Conservation (phyloP, 2,329 filamentous ascomycete species). For the Sarocladium kiliense region DNA sequence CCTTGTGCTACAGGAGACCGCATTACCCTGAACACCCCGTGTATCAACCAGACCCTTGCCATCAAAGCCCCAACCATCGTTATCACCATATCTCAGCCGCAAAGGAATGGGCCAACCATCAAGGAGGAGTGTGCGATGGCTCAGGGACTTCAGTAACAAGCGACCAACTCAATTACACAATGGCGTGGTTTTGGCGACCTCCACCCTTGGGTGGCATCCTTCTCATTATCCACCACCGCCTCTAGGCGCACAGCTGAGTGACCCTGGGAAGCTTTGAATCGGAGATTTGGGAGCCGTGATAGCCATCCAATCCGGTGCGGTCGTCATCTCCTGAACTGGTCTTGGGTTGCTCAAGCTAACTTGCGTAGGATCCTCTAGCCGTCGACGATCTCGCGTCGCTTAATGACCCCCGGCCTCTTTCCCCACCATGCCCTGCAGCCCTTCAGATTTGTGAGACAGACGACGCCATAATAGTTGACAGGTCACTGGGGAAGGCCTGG, state of each 20-base stretch:
- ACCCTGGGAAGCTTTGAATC: background rate
- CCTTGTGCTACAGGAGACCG: no score
- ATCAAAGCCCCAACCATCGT: background rate
- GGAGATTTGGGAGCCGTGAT: background rate
- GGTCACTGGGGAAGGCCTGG: background rate
- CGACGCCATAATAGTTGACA: background rate
- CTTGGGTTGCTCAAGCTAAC: background rate
- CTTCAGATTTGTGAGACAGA: background rate
- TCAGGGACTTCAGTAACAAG: background rate
- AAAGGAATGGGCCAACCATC: background rate
- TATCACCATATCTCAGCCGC: background rate
- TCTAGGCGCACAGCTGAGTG: background rate
- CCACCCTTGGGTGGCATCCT: no score
- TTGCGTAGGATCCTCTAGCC: background rate
- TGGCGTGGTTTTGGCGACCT: no score
- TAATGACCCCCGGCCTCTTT: background rate
- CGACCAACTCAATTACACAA: no score
- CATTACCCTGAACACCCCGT: no score
- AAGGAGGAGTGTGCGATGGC: background rate
- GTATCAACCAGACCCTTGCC: no score
- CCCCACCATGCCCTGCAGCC: background rate
- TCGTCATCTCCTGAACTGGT: background rate
- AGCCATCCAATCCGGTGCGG: background rate
- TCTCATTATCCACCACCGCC: no score
- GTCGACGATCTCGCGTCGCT: background rate